These are phyloP conservation scores for Diversispora epigaea DNA, from an alignment of 192 early-diverging fungal genomes.

Conservation along the genomic window DNA sequence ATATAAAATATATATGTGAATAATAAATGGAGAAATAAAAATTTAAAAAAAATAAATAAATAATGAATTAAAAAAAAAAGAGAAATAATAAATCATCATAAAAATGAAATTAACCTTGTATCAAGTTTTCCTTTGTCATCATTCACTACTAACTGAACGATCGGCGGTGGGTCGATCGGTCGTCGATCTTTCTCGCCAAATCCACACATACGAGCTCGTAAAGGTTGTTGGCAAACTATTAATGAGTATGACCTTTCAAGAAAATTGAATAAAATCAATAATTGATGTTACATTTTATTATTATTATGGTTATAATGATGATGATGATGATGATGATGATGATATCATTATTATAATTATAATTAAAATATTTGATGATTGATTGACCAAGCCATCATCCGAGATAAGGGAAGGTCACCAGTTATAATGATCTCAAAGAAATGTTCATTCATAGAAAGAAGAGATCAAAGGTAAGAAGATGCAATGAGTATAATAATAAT, in stretches of 20 bases:
- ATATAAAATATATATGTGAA: too few species aligned
- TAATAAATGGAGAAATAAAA: too few species aligned
- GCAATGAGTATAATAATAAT: background rate
- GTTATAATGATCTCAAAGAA: background rate
- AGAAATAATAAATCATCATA: background rate
- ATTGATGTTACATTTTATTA: too few species aligned
- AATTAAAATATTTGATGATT: background rate
- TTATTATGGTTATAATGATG: too few species aligned
- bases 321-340: too few species aligned
- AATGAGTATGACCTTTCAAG: conserved; percentile 59
- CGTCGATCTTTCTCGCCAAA: conserved; percentile 81
- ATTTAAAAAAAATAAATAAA: background rate
- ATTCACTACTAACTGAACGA: conserved; percentile 65
- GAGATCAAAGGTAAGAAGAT: background rate
- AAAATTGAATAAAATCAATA: background rate
- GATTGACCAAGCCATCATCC: background rate
- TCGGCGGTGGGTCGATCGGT: conserved; percentile 75
- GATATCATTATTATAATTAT: too few species aligned
- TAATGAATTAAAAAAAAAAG: background rate
- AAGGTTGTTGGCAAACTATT: conserved; percentile 70
- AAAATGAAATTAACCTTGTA: conserved; percentile 32
- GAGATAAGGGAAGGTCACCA: background rate
- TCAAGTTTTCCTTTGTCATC: conserved; percentile 51
- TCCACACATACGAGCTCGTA: conserved; percentile 77
- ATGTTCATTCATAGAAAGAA: background rate